Conservation (phyloP, 129 eudicot genomes). For the Rutidosis leptorrhynchoides region DNA sequence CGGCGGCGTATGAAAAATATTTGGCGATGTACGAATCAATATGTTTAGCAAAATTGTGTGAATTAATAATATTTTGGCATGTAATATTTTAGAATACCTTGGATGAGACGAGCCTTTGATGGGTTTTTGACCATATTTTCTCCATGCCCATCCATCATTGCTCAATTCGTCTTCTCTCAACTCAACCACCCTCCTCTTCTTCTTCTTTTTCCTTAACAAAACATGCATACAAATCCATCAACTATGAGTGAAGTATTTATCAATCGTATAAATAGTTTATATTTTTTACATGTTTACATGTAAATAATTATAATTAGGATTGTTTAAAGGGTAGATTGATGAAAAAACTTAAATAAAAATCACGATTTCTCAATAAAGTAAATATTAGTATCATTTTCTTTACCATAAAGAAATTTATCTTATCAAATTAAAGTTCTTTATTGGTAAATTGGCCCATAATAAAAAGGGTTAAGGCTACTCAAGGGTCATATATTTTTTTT, state of each 20-base stretch:
- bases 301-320: too few species aligned
- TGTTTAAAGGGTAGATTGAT: too few species aligned
- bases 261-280: not conserved
- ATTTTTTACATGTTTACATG: not conserved
- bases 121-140: constrained; percentile 71
- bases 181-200: constrained; percentile 38
- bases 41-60: not conserved
- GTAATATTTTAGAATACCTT: constrained; percentile 31
- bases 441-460: too few species aligned
- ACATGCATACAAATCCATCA: not conserved
- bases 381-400: too few species aligned
- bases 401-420: too few species aligned
- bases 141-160: constrained; percentile 67
- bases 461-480: too few species aligned
- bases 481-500: too few species aligned
- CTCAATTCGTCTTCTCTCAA: constrained; percentile 56
- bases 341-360: too few species aligned
- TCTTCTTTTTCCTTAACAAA: constrained; percentile 47
- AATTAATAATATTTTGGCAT: not conserved
- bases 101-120: constrained; percentile 70
- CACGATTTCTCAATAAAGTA: too few species aligned
- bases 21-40: too few species aligned
- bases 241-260: not conserved
- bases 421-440: too few species aligned
- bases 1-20: too few species aligned